Percentiles rank a stretch among this genome's conserved stretches.
Evolutionary conservation across 2,329 filamentous ascomycete genomes (phyloP).

Genomic region (Pseudogymnoascus sp.): DNA sequence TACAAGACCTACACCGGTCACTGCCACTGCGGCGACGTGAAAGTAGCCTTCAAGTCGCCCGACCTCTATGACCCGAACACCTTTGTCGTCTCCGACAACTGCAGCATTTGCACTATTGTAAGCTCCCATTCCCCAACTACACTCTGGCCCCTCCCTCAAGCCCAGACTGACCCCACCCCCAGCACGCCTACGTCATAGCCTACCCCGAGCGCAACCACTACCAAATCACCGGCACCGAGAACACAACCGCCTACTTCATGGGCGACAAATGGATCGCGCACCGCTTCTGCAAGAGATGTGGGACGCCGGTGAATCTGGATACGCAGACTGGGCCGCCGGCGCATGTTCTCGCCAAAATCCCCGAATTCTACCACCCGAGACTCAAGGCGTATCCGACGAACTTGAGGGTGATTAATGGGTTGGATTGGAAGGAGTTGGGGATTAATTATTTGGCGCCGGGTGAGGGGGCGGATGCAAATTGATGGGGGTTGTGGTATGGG

Average conservation of each 20-base stretch:
- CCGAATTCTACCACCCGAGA: background rate
- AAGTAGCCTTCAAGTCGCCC: background rate
- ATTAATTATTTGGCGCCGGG: background rate
- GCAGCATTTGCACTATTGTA: slow-evolving; percentile 1
- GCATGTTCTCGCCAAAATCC: background rate
- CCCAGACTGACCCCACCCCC: background rate
- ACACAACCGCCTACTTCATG: background rate
- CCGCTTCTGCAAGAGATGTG: slow-evolving; percentile 2
- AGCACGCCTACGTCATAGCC: background rate
- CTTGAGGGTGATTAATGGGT: slow-evolving; percentile 3
- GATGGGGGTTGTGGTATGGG: background rate
- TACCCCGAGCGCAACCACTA: background rate
- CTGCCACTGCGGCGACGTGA: slow-evolving; percentile 6
- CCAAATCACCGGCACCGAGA: background rate
- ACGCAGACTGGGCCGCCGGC: background rate
- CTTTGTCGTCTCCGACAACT: background rate
- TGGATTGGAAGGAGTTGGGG: background rate
- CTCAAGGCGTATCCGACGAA: background rate
- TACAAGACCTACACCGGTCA: slow-evolving; percentile 4
- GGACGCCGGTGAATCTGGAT: background rate
- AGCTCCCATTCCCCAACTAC: background rate
- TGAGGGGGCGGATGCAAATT: background rate
- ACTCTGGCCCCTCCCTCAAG: background rate
- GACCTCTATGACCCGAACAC: background rate
- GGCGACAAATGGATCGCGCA: background rate